Evolutionary conservation across 163 green algal genomes (phyloP), one percentile per base, ranked within the genome.

Genomic region (Prototheca wickerhamii): DNA sequence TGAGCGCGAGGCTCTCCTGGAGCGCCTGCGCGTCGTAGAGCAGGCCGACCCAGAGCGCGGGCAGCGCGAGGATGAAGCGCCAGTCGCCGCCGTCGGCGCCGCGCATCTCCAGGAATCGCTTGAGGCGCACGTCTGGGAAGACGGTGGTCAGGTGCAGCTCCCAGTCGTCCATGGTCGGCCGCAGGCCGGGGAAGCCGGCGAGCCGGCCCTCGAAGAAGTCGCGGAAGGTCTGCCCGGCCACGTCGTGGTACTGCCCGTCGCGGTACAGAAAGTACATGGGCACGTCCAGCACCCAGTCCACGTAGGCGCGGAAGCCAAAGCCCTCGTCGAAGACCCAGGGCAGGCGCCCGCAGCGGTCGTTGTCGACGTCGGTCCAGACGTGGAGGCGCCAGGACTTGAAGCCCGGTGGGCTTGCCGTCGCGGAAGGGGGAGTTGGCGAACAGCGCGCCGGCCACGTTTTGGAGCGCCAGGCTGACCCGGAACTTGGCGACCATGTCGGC

Each of bases 181-280:
- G 78, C 71, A 93, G 84, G 6, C 93, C 87, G 46, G 82, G 82
- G 59, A 90, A 70, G 25, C 70, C 76, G 2, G 70, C 58, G 30
- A 91, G 64, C 25, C 83, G 80, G 50, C 91, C 89, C 51, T 90
- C 74, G 84, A 98, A 89, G 79, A 98, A 98, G 71, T 96, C 90
- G 28, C 80, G 72, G 81, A 95, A 98, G 34, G 79, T 89, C 75
- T 90, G 65, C 0, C 88, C 85, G 49, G 85, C 78, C 15, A 85
- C 86, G 65, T 96, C 80, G 53, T 95, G 59, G 80, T 98, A 97
- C 46, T 77, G 69, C 8, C 87, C 86, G 25, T 89, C 73, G 58
- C 87, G 74, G 80, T 97, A 97, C 64, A 96, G 84, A 78, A 99
- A 99, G 83, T 98, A 99, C 93, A 99, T 98, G n/a, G 93, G 93